Evolutionary conservation across 2,329 filamentous ascomycete genomes (phyloP), one percentile per base, ranked within the genome.

Genomic region (Claviceps lovelessii): DNA sequence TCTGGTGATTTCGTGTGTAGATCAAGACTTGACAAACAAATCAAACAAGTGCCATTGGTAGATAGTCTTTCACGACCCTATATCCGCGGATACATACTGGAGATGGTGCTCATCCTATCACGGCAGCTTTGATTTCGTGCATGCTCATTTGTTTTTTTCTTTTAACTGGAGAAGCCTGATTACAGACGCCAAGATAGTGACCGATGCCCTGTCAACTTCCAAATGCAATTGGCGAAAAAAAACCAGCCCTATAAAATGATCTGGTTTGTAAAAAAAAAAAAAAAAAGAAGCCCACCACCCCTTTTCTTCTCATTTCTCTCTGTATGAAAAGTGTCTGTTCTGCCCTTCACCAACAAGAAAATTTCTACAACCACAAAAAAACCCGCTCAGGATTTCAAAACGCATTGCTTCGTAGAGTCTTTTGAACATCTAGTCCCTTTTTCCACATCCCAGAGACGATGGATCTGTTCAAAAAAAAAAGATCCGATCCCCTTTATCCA

Each of bases 121-220:
- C 23, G 23, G 3, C 41, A 44, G 8, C 17, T 44, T 5, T 23
- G 10, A 23, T 45, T 23, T 68, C 65, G 68, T 67, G 67, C 67
- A 67, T 70, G 65, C 66, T 71, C 64, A 64, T 71, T 70, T 76
- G 72, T 72, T 72, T 72, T 45, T 28, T 23, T 45, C 4, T 45
- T 45, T 45, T 78, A 75, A 78, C 75, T 74, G 73, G 76, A 78
- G 77, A 79, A 79, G 76, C 77, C 77, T 79, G 74, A 79, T 78
- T 80, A 80, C 77, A 80, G 77, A 80, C 78, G 78, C 78, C 78
- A 78, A 75, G 76, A 78, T 79, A 23, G 74, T 76, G 77, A 81
- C 78, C 77, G 74, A 80, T 77, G 75, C 76, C 44, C 76, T 44
- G 75, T 76, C 73, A 75, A 80, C 76, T 77, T 80, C 76, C 77